Evolutionary conservation across 768 basidiomycete genomes (phyloP), one percentile per base, ranked within the genome.

Genomic region (Kwoniella sp.): DNA sequence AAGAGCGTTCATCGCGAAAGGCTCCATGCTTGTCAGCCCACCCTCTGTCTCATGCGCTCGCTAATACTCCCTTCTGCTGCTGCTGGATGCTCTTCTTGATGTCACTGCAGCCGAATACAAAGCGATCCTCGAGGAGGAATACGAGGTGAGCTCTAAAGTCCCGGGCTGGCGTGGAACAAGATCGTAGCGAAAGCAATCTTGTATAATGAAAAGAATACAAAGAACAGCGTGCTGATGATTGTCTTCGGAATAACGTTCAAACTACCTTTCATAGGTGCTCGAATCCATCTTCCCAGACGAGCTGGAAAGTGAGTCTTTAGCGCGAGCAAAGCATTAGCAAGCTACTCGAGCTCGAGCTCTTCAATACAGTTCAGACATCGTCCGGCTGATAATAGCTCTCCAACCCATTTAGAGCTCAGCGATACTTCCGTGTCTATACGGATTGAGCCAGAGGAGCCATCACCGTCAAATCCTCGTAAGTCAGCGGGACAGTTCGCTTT

Each of bases 231-330:
- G 15, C 41, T 45, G 41, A 45, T 45, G 7, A 34, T 5, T 34
- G 13, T 34, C 34, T 5, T 34, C 34, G 13, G 13, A 5, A 13
- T 34, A 37, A 7, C 34, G 41, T 17, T 45, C 11, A 9, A 17
- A 3, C 41, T 20, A 17, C 3, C 15, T n/a, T n/a, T n/a, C 4
- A 8, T 65, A 95, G 90, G 93, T 96, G 28, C 86, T 97, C 71
- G 93, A 95, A 82, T 89, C 92, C 2, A 98, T 98, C 80, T 98
- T 95, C 81, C 92, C 95, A 4, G 89, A 91, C 70, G 95, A 98
- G 81, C 84, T 96, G 63, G 86, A 89, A 75, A 90, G 94, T 96
- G 83, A 78, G 93, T 90, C 69, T 72, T 73, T 29, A 5, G 76
- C 22, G 41, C 52, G 23, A 29, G 30, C 25, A 29, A 17, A 55